phyloP scores from a whole-genome alignment of 768 basidiomycete species.

The Agrocybe pediades region DNA sequence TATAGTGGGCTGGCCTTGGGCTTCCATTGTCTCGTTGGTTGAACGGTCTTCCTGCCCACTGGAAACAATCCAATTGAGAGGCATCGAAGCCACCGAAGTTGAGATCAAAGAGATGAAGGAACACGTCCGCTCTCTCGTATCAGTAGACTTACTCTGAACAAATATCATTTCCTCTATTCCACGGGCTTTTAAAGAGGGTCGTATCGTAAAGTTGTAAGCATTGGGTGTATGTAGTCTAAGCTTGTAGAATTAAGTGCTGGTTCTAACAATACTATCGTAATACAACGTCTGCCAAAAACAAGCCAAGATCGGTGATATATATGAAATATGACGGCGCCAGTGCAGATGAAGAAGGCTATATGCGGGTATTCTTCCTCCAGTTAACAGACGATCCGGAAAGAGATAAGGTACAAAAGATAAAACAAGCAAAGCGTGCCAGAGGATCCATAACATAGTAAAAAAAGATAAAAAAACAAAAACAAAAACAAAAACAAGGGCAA shows the following conservation, averaged over 20 bases:
- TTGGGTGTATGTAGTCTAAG: constrained; percentile 12
- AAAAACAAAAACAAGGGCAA: constrained; percentile 11
- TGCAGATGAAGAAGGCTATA: not conserved
- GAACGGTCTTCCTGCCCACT: constrained; percentile 21
- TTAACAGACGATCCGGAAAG: not conserved
- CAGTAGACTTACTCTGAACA: not conserved
- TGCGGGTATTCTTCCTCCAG: constrained; percentile 1
- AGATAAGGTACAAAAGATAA: constrained; percentile 1
- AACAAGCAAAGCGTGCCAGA: not conserved
- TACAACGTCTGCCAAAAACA: constrained; percentile 22
- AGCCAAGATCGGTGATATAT: constrained; percentile 7
- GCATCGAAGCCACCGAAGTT: constrained; percentile 10
- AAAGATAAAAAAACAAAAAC: constrained; percentile 9
- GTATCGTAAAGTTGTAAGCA: not conserved
- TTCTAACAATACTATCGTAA: constrained; percentile 29
- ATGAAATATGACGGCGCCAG: not conserved
- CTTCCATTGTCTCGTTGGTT: constrained; percentile 16
- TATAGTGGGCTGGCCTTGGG: constrained; percentile 20
- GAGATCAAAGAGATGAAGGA: constrained; percentile 9
- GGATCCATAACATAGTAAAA: constrained; percentile 10
- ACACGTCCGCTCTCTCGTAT: constrained; percentile 10
- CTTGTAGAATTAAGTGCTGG: constrained; percentile 13
- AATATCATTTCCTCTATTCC: too few species aligned
- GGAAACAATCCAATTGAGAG: constrained; percentile 14
- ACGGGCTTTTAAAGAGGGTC: too few species aligned